Evolutionary conservation across 306 rosid species (phyloP).

Genomic region (Quercus aquifolioides): DNA sequence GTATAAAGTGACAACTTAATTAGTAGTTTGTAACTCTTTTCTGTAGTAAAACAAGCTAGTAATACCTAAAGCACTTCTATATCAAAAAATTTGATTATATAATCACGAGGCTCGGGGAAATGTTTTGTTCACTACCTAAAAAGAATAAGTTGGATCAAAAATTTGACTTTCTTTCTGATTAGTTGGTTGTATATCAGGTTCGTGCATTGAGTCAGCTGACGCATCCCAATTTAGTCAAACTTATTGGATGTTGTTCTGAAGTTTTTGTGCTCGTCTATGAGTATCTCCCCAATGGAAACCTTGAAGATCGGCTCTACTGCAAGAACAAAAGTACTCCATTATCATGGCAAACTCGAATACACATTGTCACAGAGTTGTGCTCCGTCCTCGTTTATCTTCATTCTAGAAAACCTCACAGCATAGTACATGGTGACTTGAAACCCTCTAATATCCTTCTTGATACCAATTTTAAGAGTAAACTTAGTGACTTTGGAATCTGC

Average conservation of each 20-base stretch:
- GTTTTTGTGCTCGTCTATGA: conserved; percentile 41
- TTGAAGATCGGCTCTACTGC: conserved; percentile 51
- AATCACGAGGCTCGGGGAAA: conserved; percentile 1
- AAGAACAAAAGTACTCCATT: conserved; percentile 44
- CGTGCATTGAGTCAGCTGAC: conserved; percentile 44
- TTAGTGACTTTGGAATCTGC: conserved; percentile 55
- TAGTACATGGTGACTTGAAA: conserved; percentile 55
- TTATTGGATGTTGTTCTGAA: conserved; percentile 54
- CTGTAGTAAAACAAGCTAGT: too few relatives aligned
- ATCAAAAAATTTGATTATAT: too few relatives aligned
- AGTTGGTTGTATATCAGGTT: conserved; percentile 46
- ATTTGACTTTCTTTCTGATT: background rate
- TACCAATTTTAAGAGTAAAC: conserved; percentile 40
- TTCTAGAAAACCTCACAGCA: conserved; percentile 41
- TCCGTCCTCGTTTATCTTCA: conserved; percentile 52
- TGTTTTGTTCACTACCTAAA: conserved; percentile 11
- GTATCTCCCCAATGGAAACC: conserved; percentile 55
- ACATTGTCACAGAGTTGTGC: conserved; percentile 43
- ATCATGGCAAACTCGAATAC: conserved; percentile 48
- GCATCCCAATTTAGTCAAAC: conserved; percentile 47
- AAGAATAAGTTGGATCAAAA: background rate
- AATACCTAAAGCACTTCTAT: too few relatives aligned
- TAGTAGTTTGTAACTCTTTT: too few relatives aligned
- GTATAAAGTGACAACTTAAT: too few relatives aligned
- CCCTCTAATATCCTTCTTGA: conserved; percentile 52